Evolutionary conservation across 2,329 filamentous ascomycete genomes (phyloP).

Genomic region (Zalaria sp.): DNA sequence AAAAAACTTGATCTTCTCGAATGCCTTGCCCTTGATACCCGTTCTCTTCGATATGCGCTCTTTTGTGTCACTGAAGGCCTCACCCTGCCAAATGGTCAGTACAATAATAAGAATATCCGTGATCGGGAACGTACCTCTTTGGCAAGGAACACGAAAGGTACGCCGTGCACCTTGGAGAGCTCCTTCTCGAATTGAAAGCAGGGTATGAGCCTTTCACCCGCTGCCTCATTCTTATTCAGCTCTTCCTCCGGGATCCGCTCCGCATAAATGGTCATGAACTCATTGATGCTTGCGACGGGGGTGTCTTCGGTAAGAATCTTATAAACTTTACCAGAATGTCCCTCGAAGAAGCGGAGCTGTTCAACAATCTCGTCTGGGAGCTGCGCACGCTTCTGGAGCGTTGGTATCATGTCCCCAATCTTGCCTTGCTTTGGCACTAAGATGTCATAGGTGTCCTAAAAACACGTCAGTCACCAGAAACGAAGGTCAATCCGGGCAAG

Average conservation of each 20-base stretch:
- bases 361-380: constrained; percentile 62
- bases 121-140: constrained; percentile 49
- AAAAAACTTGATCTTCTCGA: constrained; percentile 97
- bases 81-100: constrained; percentile 41
- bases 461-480: constrained; percentile 7
- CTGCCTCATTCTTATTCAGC: constrained; percentile 36
- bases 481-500: not conserved
- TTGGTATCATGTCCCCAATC: constrained; percentile 62
- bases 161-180: constrained; percentile 65
- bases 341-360: constrained; percentile 69
- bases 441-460: constrained; percentile 61
- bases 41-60: constrained; percentile 86
- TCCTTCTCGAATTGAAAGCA: constrained; percentile 93
- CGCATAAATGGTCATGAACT: constrained; percentile 70
- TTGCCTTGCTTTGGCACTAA: constrained; percentile 78
- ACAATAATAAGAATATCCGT: constrained; percentile 5
- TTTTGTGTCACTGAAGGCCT: constrained; percentile 82
- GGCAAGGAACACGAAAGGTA: constrained; percentile 82
- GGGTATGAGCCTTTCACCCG: constrained; percentile 54
- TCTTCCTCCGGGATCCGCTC: constrained; percentile 67
- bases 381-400: constrained; percentile 66
- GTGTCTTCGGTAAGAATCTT: constrained; percentile 59
- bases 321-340: constrained; percentile 69
- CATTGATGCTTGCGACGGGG: constrained; percentile 67
- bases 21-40: constrained; percentile 91